These are phyloP conservation scores for Inonotus obliquus DNA, from an alignment of 1,284 basidiomycete genomes.

Conservation along the genomic window DNA sequence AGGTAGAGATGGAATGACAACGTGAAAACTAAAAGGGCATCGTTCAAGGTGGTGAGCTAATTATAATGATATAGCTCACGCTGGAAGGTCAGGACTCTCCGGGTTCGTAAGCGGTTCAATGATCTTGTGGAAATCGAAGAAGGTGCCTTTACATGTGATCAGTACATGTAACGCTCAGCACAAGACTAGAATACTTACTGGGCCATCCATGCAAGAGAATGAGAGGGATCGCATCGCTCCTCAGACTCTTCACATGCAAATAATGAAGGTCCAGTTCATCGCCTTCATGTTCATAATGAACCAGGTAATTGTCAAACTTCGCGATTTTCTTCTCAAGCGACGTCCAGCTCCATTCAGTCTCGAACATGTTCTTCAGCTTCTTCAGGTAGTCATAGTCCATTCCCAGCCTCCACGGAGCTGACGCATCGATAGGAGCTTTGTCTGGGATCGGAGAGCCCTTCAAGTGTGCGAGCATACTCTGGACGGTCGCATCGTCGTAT, in stretches of 20 bases:
- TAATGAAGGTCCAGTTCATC: constrained; percentile 21
- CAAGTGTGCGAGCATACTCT: constrained; percentile 13
- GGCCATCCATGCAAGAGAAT: constrained; percentile 26
- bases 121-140: constrained; percentile 27
- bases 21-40: constrained; percentile 25
- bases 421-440: constrained; percentile 15
- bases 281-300: constrained; percentile 17
- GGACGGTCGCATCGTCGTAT: neutral
- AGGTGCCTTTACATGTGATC: constrained; percentile 19
- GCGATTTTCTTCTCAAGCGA: constrained; percentile 15
- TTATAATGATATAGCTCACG: neutral
- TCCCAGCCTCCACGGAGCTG: constrained; percentile 16
- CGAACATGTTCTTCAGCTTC: constrained; percentile 15
- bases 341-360: constrained; percentile 18
- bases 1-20: constrained; percentile 24
- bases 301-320: constrained; percentile 18
- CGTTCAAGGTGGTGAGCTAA: neutral
- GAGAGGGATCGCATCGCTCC: constrained; percentile 23
- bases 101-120: constrained; percentile 20
- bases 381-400: constrained; percentile 19
- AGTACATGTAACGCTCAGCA: too few species aligned
- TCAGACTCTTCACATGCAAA: constrained; percentile 21
- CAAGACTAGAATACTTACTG: too few species aligned
- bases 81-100: too few species aligned
- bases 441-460: constrained; percentile 12